These are phyloP conservation scores for Immersiella caudata DNA, from an alignment of 495 filamentous ascomycete genomes.

Conservation along the genomic window DNA sequence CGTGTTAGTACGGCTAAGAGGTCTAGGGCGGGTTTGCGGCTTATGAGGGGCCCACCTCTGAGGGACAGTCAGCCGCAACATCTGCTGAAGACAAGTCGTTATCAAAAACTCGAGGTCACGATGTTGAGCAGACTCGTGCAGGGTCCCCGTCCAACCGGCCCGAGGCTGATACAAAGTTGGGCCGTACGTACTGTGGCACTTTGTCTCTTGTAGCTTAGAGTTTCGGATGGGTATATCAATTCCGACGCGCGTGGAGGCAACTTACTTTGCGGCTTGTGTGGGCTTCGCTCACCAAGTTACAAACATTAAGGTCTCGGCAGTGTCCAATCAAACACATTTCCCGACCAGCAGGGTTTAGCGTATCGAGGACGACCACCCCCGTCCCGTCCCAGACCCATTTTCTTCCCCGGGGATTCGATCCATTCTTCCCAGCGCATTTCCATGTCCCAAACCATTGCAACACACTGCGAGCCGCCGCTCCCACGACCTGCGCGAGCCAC, in stretches of 20 bases:
- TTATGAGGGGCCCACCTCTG: slow-evolving; percentile 21
- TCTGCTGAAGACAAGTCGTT: slow-evolving; percentile 3
- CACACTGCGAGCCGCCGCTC: slow-evolving; percentile 4
- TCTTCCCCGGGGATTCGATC: slow-evolving; percentile 19
- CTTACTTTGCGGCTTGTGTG: background rate
- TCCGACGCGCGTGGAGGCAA: background rate
- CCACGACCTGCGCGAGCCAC: slow-evolving; percentile 4
- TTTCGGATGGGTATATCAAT: background rate
- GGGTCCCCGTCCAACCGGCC: background rate
- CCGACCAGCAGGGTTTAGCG: slow-evolving; percentile 16
- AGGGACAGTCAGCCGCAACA: slow-evolving; percentile 27
- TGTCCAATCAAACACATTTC: slow-evolving; percentile 24
- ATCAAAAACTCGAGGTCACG: slow-evolving; percentile 10
- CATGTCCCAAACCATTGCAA: slow-evolving; percentile 9
- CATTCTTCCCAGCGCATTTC: slow-evolving; percentile 20
- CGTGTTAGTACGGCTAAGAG: slow-evolving; percentile 21
- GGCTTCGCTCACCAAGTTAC: slow-evolving; percentile 7
- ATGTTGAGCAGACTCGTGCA: background rate
- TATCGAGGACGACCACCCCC: slow-evolving; percentile 13
- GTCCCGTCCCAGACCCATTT: slow-evolving; percentile 25
- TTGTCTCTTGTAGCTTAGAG: background rate
- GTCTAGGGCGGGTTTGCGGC: slow-evolving; percentile 15
- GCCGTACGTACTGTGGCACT: background rate
- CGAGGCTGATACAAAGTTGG: background rate
- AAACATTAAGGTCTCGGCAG: slow-evolving; percentile 13